Base-by-base conservation (phyloP, 352 stramenopile genomes). In the Phytophthora pluvialis region DNA sequence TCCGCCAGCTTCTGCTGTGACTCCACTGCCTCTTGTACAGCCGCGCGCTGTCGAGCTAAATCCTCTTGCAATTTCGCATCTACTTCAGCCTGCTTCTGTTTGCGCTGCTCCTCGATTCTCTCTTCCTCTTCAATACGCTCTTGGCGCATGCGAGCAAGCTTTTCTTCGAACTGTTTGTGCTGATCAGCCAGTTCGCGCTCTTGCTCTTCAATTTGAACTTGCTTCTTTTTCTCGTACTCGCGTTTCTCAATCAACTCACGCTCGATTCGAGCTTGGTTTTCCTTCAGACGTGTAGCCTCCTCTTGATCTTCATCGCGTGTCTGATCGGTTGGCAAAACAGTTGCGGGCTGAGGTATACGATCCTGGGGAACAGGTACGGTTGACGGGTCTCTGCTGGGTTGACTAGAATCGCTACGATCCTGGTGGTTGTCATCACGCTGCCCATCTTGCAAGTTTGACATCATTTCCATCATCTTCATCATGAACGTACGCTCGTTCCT, bases 391-490 rank as follows among this genome's bases (percentile, higher is more conserved):
- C 29, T 18, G 13, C 4, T 12, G 40, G 26, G 7, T 18, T 64
- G 9, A 21, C 10, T 15, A 33, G n/a, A 26, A 7, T 53, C 12
- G 8, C 9, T 33, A 32, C 48, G 38, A 5, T 58, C 31, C 25
- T 33, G 31, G 26, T 5, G 40, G 47, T 4, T 31, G 5, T 49
- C 40, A 29, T 36, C 11, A 25, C 35, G 51, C 5, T 51, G 49
- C 3, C 33, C 66, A 29, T 51, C 38, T 46, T 73, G 74, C 44
- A 78, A 28, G 28, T 61, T 73, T 25, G 56, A 25, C 79, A 90
- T 86, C 68, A 89, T 81, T 51, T 89, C 77, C 70, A 90, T 89
- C 75, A 90, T 89, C 31, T 68, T 71, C 62, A 89, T 75, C 60
- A 83, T 73, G n/a, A 91, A 60, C 43, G 76, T 72, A 8, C 72